These are phyloP conservation scores for Pontederia crassipes DNA, from an alignment of 176 grass and related monocot genomes.

Conservation along the genomic window DNA sequence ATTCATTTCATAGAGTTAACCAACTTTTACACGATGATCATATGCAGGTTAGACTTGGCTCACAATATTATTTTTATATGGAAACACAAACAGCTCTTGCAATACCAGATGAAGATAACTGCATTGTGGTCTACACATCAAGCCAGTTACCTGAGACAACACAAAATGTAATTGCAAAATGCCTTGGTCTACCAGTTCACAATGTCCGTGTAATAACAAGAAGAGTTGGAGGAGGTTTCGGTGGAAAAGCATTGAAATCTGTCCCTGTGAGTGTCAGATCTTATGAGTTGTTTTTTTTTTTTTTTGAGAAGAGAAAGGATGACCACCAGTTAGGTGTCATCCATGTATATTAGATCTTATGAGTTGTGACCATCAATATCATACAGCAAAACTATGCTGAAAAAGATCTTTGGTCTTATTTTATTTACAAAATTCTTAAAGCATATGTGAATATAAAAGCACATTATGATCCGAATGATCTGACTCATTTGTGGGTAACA, in stretches of 20 bases:
- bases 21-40: not conserved
- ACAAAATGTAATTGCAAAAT: constrained; percentile 42
- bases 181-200: constrained; percentile 47
- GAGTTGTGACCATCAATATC: no score
- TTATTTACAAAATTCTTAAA: no score
- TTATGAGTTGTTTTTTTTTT: no score
- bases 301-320: no score
- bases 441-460: no score
- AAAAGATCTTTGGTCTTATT: no score
- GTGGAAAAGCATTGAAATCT: constrained; percentile 39
- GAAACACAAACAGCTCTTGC: constrained; percentile 59
- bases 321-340: no score
- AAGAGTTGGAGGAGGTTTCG: constrained; percentile 72
- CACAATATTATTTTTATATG: constrained; percentile 75
- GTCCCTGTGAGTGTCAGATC: constrained; percentile 21
- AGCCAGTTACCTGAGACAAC: constrained; percentile 33
- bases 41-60: constrained; percentile 58
- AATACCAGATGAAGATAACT: constrained; percentile 65
- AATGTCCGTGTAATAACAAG: constrained; percentile 65
- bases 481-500: no score
- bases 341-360: not conserved
- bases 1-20: not conserved
- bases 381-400: no score
- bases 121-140: constrained; percentile 51
- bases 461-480: no score